A percentile compares a stretch with the other conserved stretches of the same genome.
phyloP scores from a whole-genome alignment of 2,329 filamentous ascomycete genomes.

The Calonectria crousiana region DNA sequence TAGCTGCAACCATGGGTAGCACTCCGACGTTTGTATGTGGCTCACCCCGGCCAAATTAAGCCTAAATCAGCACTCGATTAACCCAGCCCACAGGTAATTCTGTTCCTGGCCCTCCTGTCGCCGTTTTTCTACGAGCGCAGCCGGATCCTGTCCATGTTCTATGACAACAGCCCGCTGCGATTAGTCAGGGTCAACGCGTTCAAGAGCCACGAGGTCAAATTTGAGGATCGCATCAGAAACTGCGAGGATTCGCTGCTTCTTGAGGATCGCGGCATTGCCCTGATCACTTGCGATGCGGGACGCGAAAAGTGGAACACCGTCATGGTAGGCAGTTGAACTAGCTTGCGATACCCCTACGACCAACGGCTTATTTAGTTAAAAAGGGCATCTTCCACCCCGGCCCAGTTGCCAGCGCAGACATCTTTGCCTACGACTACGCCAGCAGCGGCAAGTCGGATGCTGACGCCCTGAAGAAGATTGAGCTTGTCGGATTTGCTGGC shows the following conservation, averaged over 20 bases:
- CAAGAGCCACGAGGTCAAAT: constrained; percentile 24
- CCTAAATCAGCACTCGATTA: not conserved
- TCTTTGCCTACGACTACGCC: not conserved
- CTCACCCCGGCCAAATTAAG: not conserved
- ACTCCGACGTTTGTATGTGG: not conserved
- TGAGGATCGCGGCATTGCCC: not conserved
- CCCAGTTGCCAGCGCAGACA: not conserved
- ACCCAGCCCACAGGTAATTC: not conserved
- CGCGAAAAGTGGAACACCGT: not conserved
- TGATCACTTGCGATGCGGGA: not conserved
- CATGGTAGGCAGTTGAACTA: not conserved
- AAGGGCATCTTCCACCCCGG: not conserved
- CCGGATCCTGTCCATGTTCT: not conserved
- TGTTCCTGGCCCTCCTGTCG: constrained; percentile 2
- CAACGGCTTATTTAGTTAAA: not conserved
- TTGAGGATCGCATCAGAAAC: not conserved
- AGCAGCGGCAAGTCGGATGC: not conserved
- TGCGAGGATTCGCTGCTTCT: not conserved
- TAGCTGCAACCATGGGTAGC: not conserved
- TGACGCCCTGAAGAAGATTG: not conserved
- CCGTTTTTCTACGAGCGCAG: constrained; percentile 5
- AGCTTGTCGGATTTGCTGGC: not conserved
- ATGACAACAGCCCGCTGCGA: not conserved
- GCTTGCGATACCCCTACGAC: not conserved
- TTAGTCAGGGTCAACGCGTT: not conserved